phyloP scores from a whole-genome alignment of 495 filamentous ascomycete genomes.

The Thermothielavioides terrestris region DNA sequence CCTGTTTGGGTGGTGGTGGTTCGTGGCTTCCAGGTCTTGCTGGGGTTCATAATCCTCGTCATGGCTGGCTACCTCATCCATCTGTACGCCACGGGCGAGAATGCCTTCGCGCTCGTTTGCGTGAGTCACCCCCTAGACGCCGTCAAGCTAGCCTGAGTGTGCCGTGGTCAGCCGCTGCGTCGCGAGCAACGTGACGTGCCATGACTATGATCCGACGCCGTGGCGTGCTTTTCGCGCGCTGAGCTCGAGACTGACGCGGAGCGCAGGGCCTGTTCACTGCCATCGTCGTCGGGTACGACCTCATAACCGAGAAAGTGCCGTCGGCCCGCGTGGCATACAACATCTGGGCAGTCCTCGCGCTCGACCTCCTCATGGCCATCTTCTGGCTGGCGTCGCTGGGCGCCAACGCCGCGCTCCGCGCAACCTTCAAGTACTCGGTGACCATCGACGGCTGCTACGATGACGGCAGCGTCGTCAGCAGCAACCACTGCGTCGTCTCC shows the following conservation, averaged over 20 bases:
- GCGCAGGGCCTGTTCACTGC: slow-evolving; percentile 38
- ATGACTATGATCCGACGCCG: too few species aligned
- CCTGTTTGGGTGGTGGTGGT: slow-evolving; percentile 33
- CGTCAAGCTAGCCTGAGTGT: too few species aligned
- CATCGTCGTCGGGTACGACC: slow-evolving; percentile 32
- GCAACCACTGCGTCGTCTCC: slow-evolving; percentile 25
- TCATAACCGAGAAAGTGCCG: slow-evolving; percentile 34
- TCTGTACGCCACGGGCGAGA: slow-evolving; percentile 29
- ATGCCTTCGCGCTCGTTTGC: slow-evolving; percentile 27
- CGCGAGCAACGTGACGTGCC: too few species aligned
- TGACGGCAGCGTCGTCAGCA: slow-evolving; percentile 32
- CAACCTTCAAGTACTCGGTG: slow-evolving; percentile 28
- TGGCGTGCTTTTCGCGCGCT: too few species aligned
- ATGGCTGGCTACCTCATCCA: slow-evolving; percentile 38
- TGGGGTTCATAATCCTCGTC: slow-evolving; percentile 29
- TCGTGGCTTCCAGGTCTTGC: slow-evolving; percentile 33
- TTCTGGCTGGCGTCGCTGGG: slow-evolving; percentile 43
- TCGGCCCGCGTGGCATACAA: slow-evolving; percentile 32
- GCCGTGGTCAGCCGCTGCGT: too few species aligned
- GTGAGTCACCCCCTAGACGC: slow-evolving; percentile 22
- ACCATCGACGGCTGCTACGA: slow-evolving; percentile 24
- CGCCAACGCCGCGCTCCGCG: slow-evolving; percentile 33
- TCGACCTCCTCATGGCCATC: slow-evolving; percentile 38
- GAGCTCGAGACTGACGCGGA: background rate
- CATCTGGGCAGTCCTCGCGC: slow-evolving; percentile 38